phyloP scores from a whole-genome alignment of 2,329 filamentous ascomycete genomes.

The Trichoderma aggressivum region DNA sequence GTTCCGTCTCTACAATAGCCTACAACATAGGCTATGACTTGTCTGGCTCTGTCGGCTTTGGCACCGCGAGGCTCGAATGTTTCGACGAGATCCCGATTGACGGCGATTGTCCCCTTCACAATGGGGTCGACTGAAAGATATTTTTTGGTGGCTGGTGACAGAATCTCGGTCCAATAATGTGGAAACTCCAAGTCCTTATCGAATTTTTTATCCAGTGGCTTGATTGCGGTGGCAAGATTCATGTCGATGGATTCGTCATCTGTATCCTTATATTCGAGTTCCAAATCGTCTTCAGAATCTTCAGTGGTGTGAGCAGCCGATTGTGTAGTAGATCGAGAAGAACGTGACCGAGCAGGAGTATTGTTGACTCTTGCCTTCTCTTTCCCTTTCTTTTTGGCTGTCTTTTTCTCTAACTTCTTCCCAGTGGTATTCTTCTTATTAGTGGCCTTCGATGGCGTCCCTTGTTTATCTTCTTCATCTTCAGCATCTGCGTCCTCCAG shows the following conservation, averaged over 20 bases:
- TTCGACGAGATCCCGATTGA: conserved; percentile 67
- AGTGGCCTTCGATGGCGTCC: conserved; percentile 20
- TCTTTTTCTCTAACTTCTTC: conserved; percentile 17
- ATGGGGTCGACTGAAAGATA: conserved; percentile 77
- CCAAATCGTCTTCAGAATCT: conserved; percentile 49
- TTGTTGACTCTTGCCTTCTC: conserved; percentile 6
- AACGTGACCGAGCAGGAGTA: conserved; percentile 1
- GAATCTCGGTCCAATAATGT: conserved; percentile 88
- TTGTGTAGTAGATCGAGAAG: conserved; percentile 16
- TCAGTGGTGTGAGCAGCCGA: conserved; percentile 24
- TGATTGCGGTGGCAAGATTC: conserved; percentile 40
- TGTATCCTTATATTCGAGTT: conserved; percentile 43
- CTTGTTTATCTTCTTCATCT: conserved; percentile 27
- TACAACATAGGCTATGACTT: conserved; percentile 86
- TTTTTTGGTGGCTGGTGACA: conserved; percentile 76
- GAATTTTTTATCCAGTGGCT: conserved; percentile 46
- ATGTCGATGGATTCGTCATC: conserved; percentile 60
- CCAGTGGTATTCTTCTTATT: conserved; percentile 16
- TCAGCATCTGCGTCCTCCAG: conserved; percentile 68
- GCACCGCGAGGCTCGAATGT: conserved; percentile 78
- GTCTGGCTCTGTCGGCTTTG: conserved; percentile 80
- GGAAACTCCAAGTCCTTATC: conserved; percentile 79
- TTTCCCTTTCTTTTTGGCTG: conserved; percentile 24
- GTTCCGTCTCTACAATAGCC: conserved; percentile 80
- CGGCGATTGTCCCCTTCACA: conserved; percentile 65